A percentile compares a stretch with the other conserved stretches of the same genome.
These are phyloP conservation scores for Phytophthora agathidicida DNA, from an alignment of 352 stramenopile species.

Conservation along the genomic window DNA sequence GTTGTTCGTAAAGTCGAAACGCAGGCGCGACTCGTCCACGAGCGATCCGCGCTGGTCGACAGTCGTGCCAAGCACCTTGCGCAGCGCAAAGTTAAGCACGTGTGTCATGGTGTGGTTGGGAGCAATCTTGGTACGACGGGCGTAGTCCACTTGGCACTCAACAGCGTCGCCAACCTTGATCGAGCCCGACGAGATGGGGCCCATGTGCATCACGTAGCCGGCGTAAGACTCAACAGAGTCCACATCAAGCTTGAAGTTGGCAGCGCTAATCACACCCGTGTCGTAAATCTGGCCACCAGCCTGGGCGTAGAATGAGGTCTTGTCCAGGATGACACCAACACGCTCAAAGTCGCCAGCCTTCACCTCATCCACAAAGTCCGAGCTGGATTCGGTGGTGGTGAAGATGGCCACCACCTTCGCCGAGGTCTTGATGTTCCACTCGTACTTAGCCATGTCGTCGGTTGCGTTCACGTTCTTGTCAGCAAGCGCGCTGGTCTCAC, in stretches of 20 bases:
- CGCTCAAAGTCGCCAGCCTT: constrained; percentile 81
- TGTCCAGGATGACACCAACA: constrained; percentile 97
- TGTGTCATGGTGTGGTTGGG: constrained; percentile 99
- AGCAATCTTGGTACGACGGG: constrained; percentile 91
- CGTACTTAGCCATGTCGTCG: constrained; percentile 96
- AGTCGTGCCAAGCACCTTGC: constrained; percentile 93
- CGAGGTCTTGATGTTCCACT: constrained; percentile 83
- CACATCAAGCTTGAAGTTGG: constrained; percentile 70
- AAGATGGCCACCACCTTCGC: constrained; percentile 94
- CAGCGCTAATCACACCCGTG: constrained; percentile 75
- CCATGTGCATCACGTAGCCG: constrained; percentile 97
- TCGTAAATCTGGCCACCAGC: constrained; percentile 97
- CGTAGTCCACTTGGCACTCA: constrained; percentile 95
- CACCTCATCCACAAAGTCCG: constrained; percentile 81
- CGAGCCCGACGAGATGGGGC: constrained; percentile 65
- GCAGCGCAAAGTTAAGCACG: constrained; percentile 98
- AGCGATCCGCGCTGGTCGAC: constrained; percentile 98
- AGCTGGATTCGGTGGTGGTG: constrained; percentile 90
- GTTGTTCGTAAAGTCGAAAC: constrained; percentile 99
- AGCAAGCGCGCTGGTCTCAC: constrained; percentile 93
- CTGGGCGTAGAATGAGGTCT: constrained; percentile 98
- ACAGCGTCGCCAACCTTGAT: constrained; percentile 90
- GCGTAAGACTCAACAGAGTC: constrained; percentile 95
- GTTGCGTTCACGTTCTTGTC: constrained; percentile 87
- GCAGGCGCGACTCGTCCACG: constrained; percentile 96